phyloP scores from a whole-genome alignment of 306 rosid genomes.

The Dalbergia oliveri region DNA sequence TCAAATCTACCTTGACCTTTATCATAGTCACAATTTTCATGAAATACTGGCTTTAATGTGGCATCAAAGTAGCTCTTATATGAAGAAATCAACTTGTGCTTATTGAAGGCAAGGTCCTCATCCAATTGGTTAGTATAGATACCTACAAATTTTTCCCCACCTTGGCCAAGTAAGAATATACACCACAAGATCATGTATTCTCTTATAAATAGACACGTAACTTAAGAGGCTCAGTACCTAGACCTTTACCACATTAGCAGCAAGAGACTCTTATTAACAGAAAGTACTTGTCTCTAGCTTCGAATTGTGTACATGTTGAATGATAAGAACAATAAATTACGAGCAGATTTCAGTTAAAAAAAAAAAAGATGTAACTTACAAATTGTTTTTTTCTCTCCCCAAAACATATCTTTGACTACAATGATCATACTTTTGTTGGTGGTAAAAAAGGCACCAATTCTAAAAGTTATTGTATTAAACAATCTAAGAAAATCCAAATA shows the following conservation, averaged over 20 bases:
- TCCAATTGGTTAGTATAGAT: slow-evolving; percentile 41
- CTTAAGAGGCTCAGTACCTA: no score
- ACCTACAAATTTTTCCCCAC: slow-evolving; percentile 45
- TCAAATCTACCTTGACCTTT: slow-evolving; percentile 30
- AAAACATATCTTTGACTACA: no score
- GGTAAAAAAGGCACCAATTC: no score
- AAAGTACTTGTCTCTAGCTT: no score
- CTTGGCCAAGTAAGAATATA: neutral
- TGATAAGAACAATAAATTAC: neutral
- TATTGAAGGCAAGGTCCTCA: slow-evolving; percentile 47
- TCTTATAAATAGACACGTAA: neutral
- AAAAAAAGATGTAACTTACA: no score
- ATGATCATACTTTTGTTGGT: no score
- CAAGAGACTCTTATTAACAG: neutral
- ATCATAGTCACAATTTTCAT: slow-evolving; percentile 3
- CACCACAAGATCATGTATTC: neutral
- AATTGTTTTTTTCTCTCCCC: no score
- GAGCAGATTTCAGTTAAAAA: no score
- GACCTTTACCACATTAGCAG: neutral
- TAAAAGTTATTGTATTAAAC: no score
- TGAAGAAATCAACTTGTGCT: slow-evolving; percentile 45
- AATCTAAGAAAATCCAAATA: neutral
- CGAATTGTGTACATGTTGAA: neutral
- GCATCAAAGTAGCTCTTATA: slow-evolving; percentile 45
- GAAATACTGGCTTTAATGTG: slow-evolving; percentile 43